Base-by-base conservation (phyloP, 1,284 basidiomycete species). In the Microbotryum violaceum region DNA sequence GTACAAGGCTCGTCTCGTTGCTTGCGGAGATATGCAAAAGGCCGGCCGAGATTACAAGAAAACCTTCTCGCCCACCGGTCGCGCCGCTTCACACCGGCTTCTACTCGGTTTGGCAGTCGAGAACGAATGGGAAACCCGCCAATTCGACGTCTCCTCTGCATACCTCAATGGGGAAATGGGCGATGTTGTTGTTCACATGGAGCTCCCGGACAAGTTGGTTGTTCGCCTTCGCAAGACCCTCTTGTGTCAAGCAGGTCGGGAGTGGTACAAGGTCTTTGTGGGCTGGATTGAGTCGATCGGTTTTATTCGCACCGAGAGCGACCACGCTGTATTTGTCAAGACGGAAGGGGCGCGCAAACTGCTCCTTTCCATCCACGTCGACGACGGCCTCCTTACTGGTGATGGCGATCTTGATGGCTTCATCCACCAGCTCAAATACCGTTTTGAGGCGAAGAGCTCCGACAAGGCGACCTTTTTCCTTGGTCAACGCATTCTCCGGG, bases 11-110 rank as follows among this genome's bases (percentile, higher is more conserved):
- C 60, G 71, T 9, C 48, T 72, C 12, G 68, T 71, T 7, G 72
- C 72, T 10, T 61, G 70, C 54, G 71, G 71, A 1, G 18, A 31
- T 14, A 63, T 60, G 1, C 78, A 79, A 58, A 61, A 75, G 1
- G 74, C 70, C 25, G 78, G 79, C 1, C 57, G 71, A 10, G 77
- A 81, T 58, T 80, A 76, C 65, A 67, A 70, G 1, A 74, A 78
- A 6, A 81, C 79, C 0, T 79, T 77, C 60, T 75, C 79, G n/a
- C 80, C 79, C 0, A 79, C 77, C 1, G 73, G 73, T 0, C 72
- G 73, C 2, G 71, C 76, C 57, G 71, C 76, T 49, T 77, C 77
- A 0, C 72, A 78, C 37, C 71, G 75, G 0, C 49, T 75, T 1
- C 27, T 71, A 20, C 56, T 65, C n/a, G 50, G 57, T 2, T 25